These are phyloP conservation scores for Colletotrichum ledebouriae DNA, from an alignment of 2,329 filamentous ascomycete species.

Conservation along the genomic window DNA sequence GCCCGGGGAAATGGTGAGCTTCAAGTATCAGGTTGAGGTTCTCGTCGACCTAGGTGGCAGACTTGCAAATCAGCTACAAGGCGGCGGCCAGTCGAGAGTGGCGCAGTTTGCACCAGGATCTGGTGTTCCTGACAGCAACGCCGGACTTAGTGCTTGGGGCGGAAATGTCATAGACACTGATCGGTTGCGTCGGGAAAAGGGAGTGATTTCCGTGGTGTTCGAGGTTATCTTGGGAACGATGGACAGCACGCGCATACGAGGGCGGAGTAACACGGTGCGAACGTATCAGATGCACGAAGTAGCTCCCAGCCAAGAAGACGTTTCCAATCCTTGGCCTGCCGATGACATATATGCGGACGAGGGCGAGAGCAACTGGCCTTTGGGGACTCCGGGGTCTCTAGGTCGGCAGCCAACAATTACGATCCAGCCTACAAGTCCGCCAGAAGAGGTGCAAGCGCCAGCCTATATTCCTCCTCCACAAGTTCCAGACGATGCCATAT, in stretches of 20 bases:
- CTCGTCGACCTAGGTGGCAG: slow-evolving; percentile 93
- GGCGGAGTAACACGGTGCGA: slow-evolving; percentile 42
- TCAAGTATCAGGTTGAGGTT: slow-evolving; percentile 94
- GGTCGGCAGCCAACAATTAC: slow-evolving; percentile 37
- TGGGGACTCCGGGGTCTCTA: slow-evolving; percentile 20
- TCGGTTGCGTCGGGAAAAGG: slow-evolving; percentile 87
- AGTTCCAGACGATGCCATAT: slow-evolving; percentile 68
- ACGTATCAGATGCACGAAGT: slow-evolving; percentile 45
- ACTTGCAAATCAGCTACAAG: slow-evolving; percentile 78
- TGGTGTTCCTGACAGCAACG: slow-evolving; percentile 54
- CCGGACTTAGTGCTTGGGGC: slow-evolving; percentile 66
- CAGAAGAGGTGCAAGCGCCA: slow-evolving; percentile 55
- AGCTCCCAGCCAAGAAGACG: slow-evolving; percentile 51
- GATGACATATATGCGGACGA: slow-evolving; percentile 36
- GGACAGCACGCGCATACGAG: slow-evolving; percentile 70
- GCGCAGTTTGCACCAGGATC: slow-evolving; percentile 49
- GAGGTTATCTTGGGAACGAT: slow-evolving; percentile 89
- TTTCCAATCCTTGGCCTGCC: slow-evolving; percentile 42
- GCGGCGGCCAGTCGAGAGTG: slow-evolving; percentile 67
- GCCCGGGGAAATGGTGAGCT: slow-evolving; percentile 93
- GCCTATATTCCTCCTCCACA: slow-evolving; percentile 72
- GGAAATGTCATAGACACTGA: slow-evolving; percentile 89
- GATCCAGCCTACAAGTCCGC: slow-evolving; percentile 36
- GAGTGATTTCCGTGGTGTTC: slow-evolving; percentile 88
- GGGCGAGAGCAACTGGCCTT: slow-evolving; percentile 38